Base-by-base conservation (phyloP, 805 yeast genomes). In the Zygoascus flipseniorum region DNA sequence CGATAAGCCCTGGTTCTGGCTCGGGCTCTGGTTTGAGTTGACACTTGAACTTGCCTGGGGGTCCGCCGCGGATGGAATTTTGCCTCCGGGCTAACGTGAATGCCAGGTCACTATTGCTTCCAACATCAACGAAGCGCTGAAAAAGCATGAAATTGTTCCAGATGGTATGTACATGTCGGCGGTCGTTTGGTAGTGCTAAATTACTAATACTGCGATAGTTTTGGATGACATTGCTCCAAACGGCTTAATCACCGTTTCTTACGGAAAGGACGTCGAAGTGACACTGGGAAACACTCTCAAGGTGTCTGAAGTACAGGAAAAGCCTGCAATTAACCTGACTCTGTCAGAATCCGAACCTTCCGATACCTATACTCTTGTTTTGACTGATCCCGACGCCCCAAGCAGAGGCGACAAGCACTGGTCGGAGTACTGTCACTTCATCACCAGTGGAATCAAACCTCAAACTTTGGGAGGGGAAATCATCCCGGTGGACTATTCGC, bases 341-440 rank as follows among this genome's bases (percentile, higher is more conserved):
- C 72, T 82, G 57, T 69, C 71, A 52, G 75, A 72, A 57, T 70
- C 77, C 41, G 63, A 71, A 14, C 60, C 68, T 23, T 67, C 74
- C 26, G 84, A 81, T 58, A 69, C 76, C 50, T 89, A 85, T 70
- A 81, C 93, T 10, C 71, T 90, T 59, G 86, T 86, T 2, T 60
- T 89, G 59, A 90, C 97, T 8, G 97, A 89, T 68, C 97, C 97
- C 1, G 97, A 89, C 72, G 97, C 97, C 8, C 97, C 97, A 13
- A 79, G 89, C 2, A 77, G 81, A 60, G 76, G 78, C 2, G 96
- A 89, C 67, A 81, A 83, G 64, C 87, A 82, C 65, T 89, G 95
- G 95, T 83, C 93, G 2, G 96, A 89, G 69, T 89, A 75, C 66
- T 81, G 85, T 52, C 97, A 89, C 71, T 87, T 80, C 76, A 72